Conservation (phyloP, 1,139 yeast genomes). For the Taphrina flavorubra region DNA sequence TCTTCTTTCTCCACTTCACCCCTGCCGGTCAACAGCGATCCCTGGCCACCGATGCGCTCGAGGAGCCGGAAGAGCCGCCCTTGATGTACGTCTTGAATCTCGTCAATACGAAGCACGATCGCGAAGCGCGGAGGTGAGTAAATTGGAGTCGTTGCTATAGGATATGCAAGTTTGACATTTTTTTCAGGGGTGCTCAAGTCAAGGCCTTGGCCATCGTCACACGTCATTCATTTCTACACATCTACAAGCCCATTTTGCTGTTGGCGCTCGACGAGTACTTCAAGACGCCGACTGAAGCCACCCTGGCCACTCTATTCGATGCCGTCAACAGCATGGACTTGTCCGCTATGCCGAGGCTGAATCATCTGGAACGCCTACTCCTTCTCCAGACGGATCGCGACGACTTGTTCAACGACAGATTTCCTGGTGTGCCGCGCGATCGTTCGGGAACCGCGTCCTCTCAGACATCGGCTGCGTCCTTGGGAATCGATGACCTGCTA, state of each 20-base stretch:
- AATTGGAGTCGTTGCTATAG: slow-evolving; percentile 45
- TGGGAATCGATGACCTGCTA: slow-evolving; percentile 9
- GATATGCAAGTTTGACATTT: no score
- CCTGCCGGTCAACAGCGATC: slow-evolving; percentile 41
- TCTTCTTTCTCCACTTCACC: slow-evolving; percentile 55
- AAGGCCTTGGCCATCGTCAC: slow-evolving; percentile 65
- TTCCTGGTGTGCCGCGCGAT: slow-evolving; percentile 45
- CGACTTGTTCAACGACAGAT: slow-evolving; percentile 50
- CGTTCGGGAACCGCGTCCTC: slow-evolving; percentile 23
- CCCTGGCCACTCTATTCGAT: slow-evolving; percentile 53
- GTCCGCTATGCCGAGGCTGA: slow-evolving; percentile 50
- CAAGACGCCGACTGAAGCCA: slow-evolving; percentile 48
- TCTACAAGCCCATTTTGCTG: slow-evolving; percentile 62
- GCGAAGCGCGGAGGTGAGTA: slow-evolving; percentile 49
- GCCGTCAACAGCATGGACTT: slow-evolving; percentile 54
- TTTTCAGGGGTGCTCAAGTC: slow-evolving; percentile 61
- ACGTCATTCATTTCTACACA: slow-evolving; percentile 60
- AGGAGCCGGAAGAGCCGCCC: slow-evolving; percentile 49
- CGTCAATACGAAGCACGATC: slow-evolving; percentile 61
- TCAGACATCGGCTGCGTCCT: slow-evolving; percentile 17
- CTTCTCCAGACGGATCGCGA: slow-evolving; percentile 50
- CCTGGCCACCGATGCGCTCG: slow-evolving; percentile 48
- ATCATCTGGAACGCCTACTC: slow-evolving; percentile 50
- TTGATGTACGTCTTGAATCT: slow-evolving; percentile 64
- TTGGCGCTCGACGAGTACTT: slow-evolving; percentile 60